Evolutionary conservation across 176 grass and related monocot genomes (phyloP).

Genomic region (Panicum miliaceum): DNA sequence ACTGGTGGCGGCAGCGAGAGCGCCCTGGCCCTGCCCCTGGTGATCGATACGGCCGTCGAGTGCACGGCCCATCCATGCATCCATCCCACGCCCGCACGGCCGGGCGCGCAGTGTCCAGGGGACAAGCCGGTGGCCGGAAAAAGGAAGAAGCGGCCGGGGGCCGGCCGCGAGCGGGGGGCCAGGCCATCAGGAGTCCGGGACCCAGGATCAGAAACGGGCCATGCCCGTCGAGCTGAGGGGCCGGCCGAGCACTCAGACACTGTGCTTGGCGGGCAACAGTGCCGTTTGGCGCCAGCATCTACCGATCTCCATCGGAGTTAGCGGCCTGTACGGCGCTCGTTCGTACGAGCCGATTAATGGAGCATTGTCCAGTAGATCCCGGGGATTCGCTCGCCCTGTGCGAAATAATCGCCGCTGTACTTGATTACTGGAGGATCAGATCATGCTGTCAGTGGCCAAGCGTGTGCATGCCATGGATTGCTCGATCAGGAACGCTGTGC

Average conservation of each 20-base stretch:
- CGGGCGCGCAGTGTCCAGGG: conserved; percentile 9
- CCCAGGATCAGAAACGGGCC: conserved; percentile 9
- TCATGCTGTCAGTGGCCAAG: neutral
- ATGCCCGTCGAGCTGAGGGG: neutral
- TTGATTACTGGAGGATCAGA: conserved; percentile 8
- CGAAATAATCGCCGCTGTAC: conserved; percentile 3
- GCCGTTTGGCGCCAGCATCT: neutral
- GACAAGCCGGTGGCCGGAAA: neutral
- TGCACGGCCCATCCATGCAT: neutral
- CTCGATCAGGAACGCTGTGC: neutral
- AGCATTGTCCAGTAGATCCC: conserved; percentile 2
- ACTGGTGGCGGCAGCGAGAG: too few relatives aligned
- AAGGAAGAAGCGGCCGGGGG: neutral
- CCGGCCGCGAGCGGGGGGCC: neutral
- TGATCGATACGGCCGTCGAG: neutral
- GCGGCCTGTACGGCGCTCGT: neutral
- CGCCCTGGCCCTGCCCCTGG: neutral
- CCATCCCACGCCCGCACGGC: neutral
- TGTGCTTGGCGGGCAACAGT: neutral
- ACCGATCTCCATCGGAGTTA: neutral
- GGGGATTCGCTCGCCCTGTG: neutral
- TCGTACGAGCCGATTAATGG: neutral
- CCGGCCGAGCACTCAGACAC: neutral
- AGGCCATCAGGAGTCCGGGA: neutral
- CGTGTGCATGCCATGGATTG: neutral